phyloP scores from a whole-genome alignment of 192 early-diverging fungal genomes.

The Coemansia reversa region DNA sequence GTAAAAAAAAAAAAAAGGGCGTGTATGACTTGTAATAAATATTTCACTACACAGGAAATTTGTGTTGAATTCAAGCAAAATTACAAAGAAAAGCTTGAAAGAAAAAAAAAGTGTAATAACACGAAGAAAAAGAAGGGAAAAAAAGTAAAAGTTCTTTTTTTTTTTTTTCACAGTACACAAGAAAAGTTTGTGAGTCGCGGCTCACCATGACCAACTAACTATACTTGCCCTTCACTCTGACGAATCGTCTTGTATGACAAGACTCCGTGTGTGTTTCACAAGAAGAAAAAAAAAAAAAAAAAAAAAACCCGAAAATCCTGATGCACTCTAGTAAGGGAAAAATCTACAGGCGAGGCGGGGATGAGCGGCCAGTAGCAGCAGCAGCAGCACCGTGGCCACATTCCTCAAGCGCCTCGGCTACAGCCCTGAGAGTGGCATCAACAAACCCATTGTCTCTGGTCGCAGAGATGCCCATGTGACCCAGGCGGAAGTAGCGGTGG shows the following conservation, averaged over 20 bases:
- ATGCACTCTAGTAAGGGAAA: too few species aligned
- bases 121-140: not conserved
- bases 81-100: conserved; percentile 7
- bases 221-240: not conserved
- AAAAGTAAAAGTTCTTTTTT: not conserved
- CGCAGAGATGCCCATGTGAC: conserved; percentile 83
- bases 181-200: conserved; percentile 25
- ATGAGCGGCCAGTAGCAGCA: conserved; percentile 22
- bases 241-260: not conserved
- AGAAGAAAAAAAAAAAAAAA: not conserved
- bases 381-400: conserved; percentile 25
- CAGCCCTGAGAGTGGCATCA: conserved; percentile 64
- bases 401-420: conserved; percentile 60
- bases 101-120: conserved; percentile 6
- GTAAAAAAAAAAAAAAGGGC: not conserved
- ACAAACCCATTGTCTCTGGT: conserved; percentile 67
- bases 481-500: conserved; percentile 92
- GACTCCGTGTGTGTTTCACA: not conserved
- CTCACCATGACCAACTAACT: conserved; percentile 4
- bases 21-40: not conserved
- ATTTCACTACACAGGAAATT: not conserved
- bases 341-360: conserved; percentile 42
- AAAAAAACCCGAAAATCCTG: too few species aligned
- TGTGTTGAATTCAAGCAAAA: not conserved
- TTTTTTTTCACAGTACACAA: not conserved